A percentile compares a stretch with the other conserved stretches of the same genome.
Conservation (phyloP, 2,329 filamentous ascomycete genomes). For the Aspergillus unguis region DNA sequence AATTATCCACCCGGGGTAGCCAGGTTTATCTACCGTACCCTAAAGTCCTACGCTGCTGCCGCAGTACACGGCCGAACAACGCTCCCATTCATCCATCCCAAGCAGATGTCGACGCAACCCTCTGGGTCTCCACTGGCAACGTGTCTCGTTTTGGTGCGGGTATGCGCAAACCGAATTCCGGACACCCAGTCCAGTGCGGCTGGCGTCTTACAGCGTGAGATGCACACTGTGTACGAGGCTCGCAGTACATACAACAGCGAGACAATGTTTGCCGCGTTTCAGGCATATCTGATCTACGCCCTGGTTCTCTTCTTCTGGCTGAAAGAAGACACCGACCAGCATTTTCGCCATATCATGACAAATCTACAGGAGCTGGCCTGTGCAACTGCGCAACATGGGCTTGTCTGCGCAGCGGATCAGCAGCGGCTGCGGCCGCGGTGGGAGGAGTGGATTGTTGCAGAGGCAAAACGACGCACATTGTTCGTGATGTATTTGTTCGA, state of each 20-base stretch:
- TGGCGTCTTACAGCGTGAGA: conserved; percentile 42
- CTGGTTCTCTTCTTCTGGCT: conserved; percentile 48
- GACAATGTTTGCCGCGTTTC: conserved; percentile 45
- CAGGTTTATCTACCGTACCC: conserved; percentile 41
- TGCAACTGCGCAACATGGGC: conserved; percentile 35
- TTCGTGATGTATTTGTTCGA: conserved; percentile 56
- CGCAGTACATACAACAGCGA: conserved; percentile 24
- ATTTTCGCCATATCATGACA: conserved; percentile 46
- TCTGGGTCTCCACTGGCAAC: neutral
- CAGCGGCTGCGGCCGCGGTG: conserved; percentile 42
- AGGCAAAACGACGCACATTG: conserved; percentile 51
- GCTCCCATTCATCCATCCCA: conserved; percentile 47
- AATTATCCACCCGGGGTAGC: conserved; percentile 39
- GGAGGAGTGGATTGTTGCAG: conserved; percentile 53
- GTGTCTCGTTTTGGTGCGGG: neutral
- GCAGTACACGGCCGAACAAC: conserved; percentile 36
- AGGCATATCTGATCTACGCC: conserved; percentile 51
- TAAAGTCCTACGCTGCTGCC: conserved; percentile 46
- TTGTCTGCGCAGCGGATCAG: conserved; percentile 46
- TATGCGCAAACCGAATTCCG: neutral
- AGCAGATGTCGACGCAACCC: conserved; percentile 28
- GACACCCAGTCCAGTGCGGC: conserved; percentile 22
- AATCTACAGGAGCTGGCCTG: conserved; percentile 51
- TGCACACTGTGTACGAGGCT: conserved; percentile 36
- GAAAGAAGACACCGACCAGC: conserved; percentile 24